phyloP scores from a whole-genome alignment of 2,329 filamentous ascomycete genomes.

The Dactylella cylindrospora region DNA sequence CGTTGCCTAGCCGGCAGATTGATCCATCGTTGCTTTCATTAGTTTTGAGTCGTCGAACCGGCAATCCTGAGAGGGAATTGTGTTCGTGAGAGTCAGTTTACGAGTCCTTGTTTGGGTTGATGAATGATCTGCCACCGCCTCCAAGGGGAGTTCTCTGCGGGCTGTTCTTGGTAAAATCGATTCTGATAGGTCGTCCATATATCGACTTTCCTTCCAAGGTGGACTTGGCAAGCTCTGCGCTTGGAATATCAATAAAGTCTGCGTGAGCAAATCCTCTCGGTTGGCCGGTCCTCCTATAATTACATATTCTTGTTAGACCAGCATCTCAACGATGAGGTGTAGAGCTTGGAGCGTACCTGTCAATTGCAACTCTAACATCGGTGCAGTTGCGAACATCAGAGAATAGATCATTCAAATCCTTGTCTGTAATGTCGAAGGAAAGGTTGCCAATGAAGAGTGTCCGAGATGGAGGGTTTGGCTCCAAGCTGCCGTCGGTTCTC shows the following conservation, averaged over 20 bases:
- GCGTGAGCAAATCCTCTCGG: conserved; percentile 82
- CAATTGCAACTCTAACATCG: conserved; percentile 79
- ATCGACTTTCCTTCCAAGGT: conserved; percentile 61
- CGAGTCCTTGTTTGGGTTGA: conserved; percentile 22
- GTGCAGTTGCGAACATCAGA: conserved; percentile 67
- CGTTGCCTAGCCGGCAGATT: no score
- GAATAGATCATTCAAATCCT: conserved; percentile 78
- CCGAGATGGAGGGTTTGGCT: conserved; percentile 58
- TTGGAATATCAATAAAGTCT: conserved; percentile 70
- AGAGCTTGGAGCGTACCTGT: conserved; percentile 54
- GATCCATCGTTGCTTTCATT: not conserved
- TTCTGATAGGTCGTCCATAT: conserved; percentile 65
- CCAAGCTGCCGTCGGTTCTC: conserved; percentile 45
- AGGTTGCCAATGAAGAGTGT: conserved; percentile 84
- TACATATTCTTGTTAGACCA: conserved; percentile 1
- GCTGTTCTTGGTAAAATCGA: conserved; percentile 62
- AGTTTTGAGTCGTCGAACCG: not conserved
- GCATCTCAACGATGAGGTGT: not conserved
- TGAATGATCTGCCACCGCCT: conserved; percentile 24
- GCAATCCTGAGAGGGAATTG: not conserved
- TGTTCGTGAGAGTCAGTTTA: not conserved
- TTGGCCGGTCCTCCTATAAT: conserved; percentile 66
- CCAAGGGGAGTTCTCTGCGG: conserved; percentile 13
- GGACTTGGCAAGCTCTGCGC: conserved; percentile 64
- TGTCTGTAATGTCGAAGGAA: conserved; percentile 80